These are phyloP conservation scores for Flaveria linearis DNA, from an alignment of 129 eudicot genomes.

Conservation along the genomic window DNA sequence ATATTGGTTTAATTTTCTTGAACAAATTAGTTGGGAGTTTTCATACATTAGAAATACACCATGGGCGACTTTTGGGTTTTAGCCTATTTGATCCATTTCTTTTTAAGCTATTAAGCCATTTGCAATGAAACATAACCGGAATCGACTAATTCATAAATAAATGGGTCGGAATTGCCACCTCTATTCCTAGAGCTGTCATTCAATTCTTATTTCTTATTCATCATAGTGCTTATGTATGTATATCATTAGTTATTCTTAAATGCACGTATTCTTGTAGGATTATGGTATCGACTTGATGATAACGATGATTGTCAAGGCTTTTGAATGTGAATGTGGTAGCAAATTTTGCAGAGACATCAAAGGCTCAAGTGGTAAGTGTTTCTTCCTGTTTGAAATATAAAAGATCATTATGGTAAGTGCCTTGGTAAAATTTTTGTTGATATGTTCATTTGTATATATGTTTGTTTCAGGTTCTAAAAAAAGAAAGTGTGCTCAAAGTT, in stretches of 20 bases:
- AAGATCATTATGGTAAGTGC: background rate
- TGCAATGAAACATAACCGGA: background rate
- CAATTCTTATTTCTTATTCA: background rate
- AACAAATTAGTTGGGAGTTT: background rate
- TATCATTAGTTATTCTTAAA: conserved; percentile 16
- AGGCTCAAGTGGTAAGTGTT: conserved; percentile 56
- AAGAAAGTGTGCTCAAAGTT: conserved; percentile 10
- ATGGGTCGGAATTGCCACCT: background rate
- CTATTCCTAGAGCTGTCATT: background rate
- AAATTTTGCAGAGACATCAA: conserved; percentile 69
- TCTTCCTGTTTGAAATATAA: background rate
- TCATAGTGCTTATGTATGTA: background rate
- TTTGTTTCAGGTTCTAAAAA: conserved; percentile 35
- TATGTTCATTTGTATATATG: background rate
- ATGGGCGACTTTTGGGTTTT: background rate
- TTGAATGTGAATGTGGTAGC: conserved; percentile 73
- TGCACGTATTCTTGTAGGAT: conserved; percentile 57
- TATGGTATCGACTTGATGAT: conserved; percentile 94
- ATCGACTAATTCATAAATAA: background rate
- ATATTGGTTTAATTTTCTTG: background rate
- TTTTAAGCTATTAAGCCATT: background rate
- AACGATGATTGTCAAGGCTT: conserved; percentile 69
- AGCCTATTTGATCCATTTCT: background rate
- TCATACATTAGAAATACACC: background rate
- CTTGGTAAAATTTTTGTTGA: background rate